Conservation (phyloP, 768 basidiomycete genomes). For the Termitomyces sp. region DNA sequence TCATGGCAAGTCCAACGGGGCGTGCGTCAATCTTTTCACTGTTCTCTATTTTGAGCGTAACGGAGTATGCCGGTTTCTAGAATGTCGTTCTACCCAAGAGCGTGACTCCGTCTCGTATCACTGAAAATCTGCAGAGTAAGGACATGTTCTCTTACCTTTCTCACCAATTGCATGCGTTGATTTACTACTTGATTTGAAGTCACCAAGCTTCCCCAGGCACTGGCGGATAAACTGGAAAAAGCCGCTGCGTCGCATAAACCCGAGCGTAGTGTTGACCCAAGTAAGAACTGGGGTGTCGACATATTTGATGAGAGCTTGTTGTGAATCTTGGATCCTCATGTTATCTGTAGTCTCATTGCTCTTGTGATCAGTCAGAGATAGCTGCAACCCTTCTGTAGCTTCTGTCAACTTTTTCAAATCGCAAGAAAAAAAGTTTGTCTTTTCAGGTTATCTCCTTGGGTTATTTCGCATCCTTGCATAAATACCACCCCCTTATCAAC, state of each 20-base stretch:
- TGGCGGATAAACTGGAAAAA: conserved; percentile 42
- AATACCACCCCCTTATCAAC: neutral
- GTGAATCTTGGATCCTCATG: neutral
- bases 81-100: conserved; percentile 75
- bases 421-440: neutral
- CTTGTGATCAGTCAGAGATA: neutral
- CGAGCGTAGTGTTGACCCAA: conserved; percentile 52
- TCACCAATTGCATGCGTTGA: neutral
- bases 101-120: conserved; percentile 61
- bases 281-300: conserved; percentile 58
- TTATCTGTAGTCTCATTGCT: neutral
- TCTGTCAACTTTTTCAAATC: neutral
- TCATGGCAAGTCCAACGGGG: conserved; percentile 78
- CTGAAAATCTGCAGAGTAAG: conserved; percentile 68
- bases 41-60: neutral
- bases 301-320: conserved; percentile 43
- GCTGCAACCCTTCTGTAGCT: neutral
- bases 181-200: conserved; percentile 33
- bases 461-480: neutral
- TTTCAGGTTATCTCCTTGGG: neutral
- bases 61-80: conserved; percentile 25
- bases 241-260: conserved; percentile 53
- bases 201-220: conserved; percentile 29
- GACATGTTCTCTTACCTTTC: conserved; percentile 18
- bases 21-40: conserved; percentile 31